Evolutionary conservation across 805 yeast species (phyloP).

Genomic region (Yarrowia porcina): DNA sequence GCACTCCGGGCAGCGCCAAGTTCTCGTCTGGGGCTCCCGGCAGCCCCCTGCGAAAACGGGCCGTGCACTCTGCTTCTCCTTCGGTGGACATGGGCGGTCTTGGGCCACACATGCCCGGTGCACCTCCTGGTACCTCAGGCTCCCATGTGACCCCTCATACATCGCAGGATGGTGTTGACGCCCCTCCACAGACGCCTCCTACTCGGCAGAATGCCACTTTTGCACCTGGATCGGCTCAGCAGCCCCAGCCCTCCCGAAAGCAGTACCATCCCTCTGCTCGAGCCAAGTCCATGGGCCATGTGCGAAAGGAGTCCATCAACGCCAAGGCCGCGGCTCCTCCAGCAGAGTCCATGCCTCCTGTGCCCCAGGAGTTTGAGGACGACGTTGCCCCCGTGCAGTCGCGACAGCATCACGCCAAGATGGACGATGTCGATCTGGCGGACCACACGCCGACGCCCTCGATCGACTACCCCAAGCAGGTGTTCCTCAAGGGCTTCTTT

Average conservation of each 20-base stretch:
- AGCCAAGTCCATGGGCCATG: conserved; percentile 83
- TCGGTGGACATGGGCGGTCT: conserved; percentile 7
- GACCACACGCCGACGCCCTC: conserved; percentile 66
- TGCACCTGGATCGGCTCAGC: conserved; percentile 27
- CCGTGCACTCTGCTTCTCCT: conserved; percentile 22
- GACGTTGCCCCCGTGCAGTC: conserved; percentile 26
- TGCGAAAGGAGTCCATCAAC: conserved; percentile 25
- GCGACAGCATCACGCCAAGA: conserved; percentile 27
- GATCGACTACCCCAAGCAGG: conserved; percentile 85
- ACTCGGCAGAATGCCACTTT: conserved; percentile 7
- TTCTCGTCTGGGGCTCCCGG: not conserved
- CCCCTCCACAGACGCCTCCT: conserved; percentile 4
- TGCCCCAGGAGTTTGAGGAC: conserved; percentile 10
- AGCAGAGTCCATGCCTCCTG: not conserved
- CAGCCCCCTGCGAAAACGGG: conserved; percentile 5
- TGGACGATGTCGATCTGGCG: conserved; percentile 4
- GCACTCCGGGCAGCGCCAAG: not conserved
- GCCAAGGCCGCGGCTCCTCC: not conserved
- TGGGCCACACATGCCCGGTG: not conserved
- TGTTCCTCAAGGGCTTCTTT: conserved; percentile 88
- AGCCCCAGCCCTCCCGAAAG: conserved; percentile 29
- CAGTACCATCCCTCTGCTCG: conserved; percentile 76
- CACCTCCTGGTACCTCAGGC: not conserved
- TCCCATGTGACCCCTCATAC: not conserved
- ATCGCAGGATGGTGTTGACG: not conserved